These are phyloP conservation scores for Citrus trifoliata DNA, from an alignment of 345 rosid genomes.

Conservation along the genomic window DNA sequence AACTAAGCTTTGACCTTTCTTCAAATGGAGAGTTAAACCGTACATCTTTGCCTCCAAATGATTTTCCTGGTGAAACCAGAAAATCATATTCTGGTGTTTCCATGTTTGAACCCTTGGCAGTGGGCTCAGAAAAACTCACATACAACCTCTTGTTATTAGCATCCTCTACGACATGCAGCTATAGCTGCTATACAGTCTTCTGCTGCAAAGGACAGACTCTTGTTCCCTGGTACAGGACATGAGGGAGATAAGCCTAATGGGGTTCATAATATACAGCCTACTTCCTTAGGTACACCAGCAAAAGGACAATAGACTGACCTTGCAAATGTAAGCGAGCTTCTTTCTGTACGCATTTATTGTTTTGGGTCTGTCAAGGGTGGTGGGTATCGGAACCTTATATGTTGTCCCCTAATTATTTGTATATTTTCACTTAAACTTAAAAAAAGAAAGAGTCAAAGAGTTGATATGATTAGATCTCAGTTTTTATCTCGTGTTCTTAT, in stretches of 20 bases:
- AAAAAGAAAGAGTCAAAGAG: too few species aligned
- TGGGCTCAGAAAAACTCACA: slow-evolving; percentile 43
- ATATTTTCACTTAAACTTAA: too few species aligned
- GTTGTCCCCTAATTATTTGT: too few species aligned
- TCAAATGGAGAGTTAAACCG: slow-evolving; percentile 11
- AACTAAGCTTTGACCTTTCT: slow-evolving; percentile 5
- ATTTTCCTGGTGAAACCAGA: slow-evolving; percentile 17
- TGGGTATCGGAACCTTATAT: neutral
- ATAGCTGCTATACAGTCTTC: slow-evolving; percentile 85
- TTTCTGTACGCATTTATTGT: neutral
- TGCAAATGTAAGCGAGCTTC: slow-evolving; percentile 32
- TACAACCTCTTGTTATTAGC: slow-evolving; percentile 40
- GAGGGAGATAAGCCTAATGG: slow-evolving; percentile 21
- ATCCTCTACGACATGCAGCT: slow-evolving; percentile 79
- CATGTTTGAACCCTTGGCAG: slow-evolving; percentile 74
- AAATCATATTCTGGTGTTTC: slow-evolving; percentile 31
- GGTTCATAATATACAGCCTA: too few species aligned
- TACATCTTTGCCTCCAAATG: slow-evolving; percentile 20
- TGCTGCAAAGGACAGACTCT: slow-evolving; percentile 65
- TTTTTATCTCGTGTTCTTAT: too few species aligned
- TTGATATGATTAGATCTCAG: too few species aligned
- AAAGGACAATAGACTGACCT: too few species aligned
- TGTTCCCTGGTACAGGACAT: slow-evolving; percentile 40
- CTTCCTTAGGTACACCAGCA: too few species aligned
- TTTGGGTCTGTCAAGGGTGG: neutral